phyloP scores from a whole-genome alignment of 2,329 filamentous ascomycete genomes.

The Coniochaeta prunicola region DNA sequence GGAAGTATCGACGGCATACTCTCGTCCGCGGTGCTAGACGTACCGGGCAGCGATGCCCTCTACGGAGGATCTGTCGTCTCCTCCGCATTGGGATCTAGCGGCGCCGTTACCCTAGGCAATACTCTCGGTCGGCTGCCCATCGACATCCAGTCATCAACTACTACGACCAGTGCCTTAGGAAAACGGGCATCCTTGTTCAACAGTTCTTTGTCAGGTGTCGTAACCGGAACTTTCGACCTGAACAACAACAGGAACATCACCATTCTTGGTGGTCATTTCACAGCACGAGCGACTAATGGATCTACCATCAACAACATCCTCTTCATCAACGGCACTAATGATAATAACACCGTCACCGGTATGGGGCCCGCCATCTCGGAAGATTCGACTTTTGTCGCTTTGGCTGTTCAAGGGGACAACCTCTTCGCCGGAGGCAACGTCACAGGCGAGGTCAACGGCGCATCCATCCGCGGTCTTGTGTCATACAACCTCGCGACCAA shows the following conservation, averaged over 20 bases:
- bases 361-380: slow-evolving; percentile 58
- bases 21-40: slow-evolving; percentile 58
- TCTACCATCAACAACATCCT: slow-evolving; percentile 71
- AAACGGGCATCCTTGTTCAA: slow-evolving; percentile 39
- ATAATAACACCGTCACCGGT: slow-evolving; percentile 60
- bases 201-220: slow-evolving; percentile 55
- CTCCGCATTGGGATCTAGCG: slow-evolving; percentile 64
- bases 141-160: slow-evolving; percentile 36
- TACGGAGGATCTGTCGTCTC: slow-evolving; percentile 81
- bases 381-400: slow-evolving; percentile 67
- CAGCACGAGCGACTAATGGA: slow-evolving; percentile 59
- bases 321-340: slow-evolving; percentile 66
- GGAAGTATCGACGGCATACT: slow-evolving; percentile 67
- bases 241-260: slow-evolving; percentile 69
- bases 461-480: slow-evolving; percentile 63
- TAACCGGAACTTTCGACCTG: slow-evolving; percentile 71
- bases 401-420: slow-evolving; percentile 59
- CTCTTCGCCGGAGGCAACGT: slow-evolving; percentile 81
- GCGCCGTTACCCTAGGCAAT: slow-evolving; percentile 58
- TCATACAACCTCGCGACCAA: slow-evolving; percentile 67
- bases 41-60: slow-evolving; percentile 58
- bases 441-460: slow-evolving; percentile 59
- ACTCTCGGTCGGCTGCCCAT: slow-evolving; percentile 51
- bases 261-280: slow-evolving; percentile 81
- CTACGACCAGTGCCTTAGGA: slow-evolving; percentile 20